Conservation (phyloP, 1,284 basidiomycete species). For the Heterobasidion parviporum region DNA sequence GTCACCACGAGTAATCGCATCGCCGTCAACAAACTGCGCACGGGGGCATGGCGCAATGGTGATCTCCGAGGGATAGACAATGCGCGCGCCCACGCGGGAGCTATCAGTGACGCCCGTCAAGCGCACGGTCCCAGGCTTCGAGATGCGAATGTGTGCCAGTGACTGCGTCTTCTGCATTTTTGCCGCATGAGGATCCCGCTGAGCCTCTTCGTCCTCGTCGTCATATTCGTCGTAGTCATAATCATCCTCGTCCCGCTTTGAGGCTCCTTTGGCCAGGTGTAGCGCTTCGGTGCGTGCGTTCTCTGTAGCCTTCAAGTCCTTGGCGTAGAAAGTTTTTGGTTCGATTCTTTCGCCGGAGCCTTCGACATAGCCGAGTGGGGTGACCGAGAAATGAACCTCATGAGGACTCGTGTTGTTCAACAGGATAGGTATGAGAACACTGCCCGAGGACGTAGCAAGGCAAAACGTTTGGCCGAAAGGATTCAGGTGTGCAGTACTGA, state of each 20-base stretch:
- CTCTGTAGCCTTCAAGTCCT: conserved; percentile 62
- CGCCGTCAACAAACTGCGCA: conserved; percentile 54
- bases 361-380: conserved; percentile 53
- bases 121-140: conserved; percentile 63
- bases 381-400: conserved; percentile 68
- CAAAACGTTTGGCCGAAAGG: conserved; percentile 66
- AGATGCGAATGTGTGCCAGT: conserved; percentile 63
- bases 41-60: conserved; percentile 77
- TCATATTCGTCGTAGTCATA: conserved; percentile 50
- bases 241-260: conserved; percentile 27
- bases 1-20: conserved; percentile 28
- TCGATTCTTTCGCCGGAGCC: conserved; percentile 29
- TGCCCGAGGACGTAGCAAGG: conserved; percentile 45
- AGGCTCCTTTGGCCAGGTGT: conserved; percentile 33
- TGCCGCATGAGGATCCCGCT: conserved; percentile 22
- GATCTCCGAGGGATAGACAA: conserved; percentile 62
- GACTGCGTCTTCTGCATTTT: conserved; percentile 63
- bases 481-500: conserved; percentile 80
- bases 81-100: conserved; percentile 56
- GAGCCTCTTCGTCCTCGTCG: conserved; percentile 45
- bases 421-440: conserved; percentile 68
- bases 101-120: conserved; percentile 69
- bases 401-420: conserved; percentile 88
- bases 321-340: conserved; percentile 29
- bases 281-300: conserved; percentile 43